Percentiles rank a stretch among this genome's conserved stretches.
Conservation (phyloP, 163 green algal genomes). For the Chlorella variabilis region DNA sequence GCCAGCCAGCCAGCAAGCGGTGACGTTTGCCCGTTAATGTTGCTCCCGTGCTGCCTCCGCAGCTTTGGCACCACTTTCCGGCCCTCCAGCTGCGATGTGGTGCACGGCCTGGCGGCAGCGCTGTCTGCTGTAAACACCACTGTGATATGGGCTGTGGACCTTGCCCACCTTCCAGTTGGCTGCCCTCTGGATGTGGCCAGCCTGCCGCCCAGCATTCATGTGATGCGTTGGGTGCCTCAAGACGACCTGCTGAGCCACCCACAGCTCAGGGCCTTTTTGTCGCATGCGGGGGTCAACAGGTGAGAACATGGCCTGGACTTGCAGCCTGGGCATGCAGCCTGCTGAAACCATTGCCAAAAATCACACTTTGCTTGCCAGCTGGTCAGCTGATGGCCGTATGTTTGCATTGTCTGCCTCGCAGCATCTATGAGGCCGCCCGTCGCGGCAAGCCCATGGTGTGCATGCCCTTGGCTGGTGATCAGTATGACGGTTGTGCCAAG, state of each 20-base stretch:
- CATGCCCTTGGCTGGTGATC: neutral
- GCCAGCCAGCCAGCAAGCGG: too few relatives aligned
- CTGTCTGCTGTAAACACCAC: neutral
- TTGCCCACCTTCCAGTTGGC: neutral
- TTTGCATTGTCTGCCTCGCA: too few relatives aligned
- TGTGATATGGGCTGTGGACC: neutral
- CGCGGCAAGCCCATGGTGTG: slow-evolving; percentile 6
- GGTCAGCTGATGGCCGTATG: too few relatives aligned
- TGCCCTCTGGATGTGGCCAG: neutral
- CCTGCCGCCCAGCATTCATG: neutral
- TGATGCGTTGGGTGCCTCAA: neutral
- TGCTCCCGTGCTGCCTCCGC: neutral
- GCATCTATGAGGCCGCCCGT: neutral
- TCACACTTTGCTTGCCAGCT: too few relatives aligned
- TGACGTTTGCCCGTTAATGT: too few relatives aligned
- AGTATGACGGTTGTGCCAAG: slow-evolving; percentile 1
- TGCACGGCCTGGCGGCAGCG: neutral
- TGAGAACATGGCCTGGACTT: neutral
- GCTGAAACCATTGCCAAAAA: too few relatives aligned
- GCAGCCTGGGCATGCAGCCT: too few relatives aligned
- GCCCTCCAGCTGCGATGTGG: neutral
- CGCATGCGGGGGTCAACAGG: neutral
- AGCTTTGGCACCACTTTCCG: slow-evolving; percentile 5
- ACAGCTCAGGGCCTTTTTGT: neutral
- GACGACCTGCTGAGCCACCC: slow-evolving; percentile 1